These are phyloP conservation scores for Gonium pectorale DNA, from an alignment of 139 green algal species.

Conservation along the genomic window DNA sequence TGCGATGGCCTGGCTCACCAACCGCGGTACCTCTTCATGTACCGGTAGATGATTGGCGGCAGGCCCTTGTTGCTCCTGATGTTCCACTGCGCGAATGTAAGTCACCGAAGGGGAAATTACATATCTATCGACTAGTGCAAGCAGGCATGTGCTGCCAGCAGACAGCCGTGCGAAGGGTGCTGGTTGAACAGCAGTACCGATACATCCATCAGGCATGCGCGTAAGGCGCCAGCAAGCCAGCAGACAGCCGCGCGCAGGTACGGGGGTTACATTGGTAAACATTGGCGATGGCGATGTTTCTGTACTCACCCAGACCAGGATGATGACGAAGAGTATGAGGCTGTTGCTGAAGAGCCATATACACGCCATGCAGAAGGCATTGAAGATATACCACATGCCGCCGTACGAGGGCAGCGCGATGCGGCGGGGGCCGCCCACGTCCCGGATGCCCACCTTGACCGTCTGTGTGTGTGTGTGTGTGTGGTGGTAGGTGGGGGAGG, in stretches of 20 bases:
- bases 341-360: slow-evolving; percentile 36
- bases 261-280: no score
- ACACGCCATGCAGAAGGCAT: slow-evolving; percentile 41
- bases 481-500: no score
- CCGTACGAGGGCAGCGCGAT: slow-evolving; percentile 35
- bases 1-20: slow-evolving; percentile 31
- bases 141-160: no score
- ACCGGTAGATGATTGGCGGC: slow-evolving; percentile 49
- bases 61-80: slow-evolving; percentile 50
- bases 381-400: slow-evolving; percentile 49
- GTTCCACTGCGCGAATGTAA: slow-evolving; percentile 51
- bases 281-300: no score
- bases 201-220: no score
- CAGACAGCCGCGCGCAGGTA: no score
- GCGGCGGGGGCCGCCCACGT: background rate
- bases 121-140: no score
- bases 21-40: slow-evolving; percentile 52
- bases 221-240: no score
- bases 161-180: no score
- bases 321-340: slow-evolving; percentile 50
- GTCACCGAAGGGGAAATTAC: no score
- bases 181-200: no score
- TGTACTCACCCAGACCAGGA: slow-evolving; percentile 49
- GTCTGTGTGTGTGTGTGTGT: background rate
- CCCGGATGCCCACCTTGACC: background rate